Conservation (phyloP, 306 rosid genomes). For the Sicyos edulis region DNA sequence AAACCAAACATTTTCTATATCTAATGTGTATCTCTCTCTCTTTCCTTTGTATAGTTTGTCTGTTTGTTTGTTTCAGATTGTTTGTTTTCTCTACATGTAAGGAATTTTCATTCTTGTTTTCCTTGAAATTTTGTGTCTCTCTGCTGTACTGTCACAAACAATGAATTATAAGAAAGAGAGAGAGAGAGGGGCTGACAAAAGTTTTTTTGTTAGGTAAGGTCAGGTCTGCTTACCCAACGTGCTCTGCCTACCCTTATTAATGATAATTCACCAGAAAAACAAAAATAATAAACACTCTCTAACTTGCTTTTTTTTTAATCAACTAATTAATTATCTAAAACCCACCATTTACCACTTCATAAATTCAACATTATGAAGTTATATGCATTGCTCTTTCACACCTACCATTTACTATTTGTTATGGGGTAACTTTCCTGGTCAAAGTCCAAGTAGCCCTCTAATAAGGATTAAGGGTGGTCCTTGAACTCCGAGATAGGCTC, state of each 20-base stretch:
- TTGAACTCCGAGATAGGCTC: too few species aligned
- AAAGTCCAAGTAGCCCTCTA: too few species aligned
- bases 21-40: neutral
- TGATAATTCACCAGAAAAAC: neutral
- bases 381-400: too few species aligned
- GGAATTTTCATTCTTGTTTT: constrained; percentile 40
- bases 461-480: too few species aligned
- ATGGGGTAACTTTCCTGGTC: too few species aligned
- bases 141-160: constrained; percentile 15
- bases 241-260: constrained; percentile 16
- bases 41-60: constrained; percentile 18
- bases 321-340: neutral
- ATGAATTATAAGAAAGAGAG: constrained; percentile 21
- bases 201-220: constrained; percentile 32
- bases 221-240: constrained; percentile 29
- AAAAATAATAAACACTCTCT: neutral
- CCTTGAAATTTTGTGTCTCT: constrained; percentile 18
- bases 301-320: neutral
- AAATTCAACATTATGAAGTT: neutral
- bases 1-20: neutral
- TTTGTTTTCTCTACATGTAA: constrained; percentile 33
- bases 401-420: too few species aligned
- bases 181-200: constrained; percentile 20
- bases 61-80: constrained; percentile 36
- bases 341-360: neutral